Evolutionary conservation across 1,284 basidiomycete species (phyloP).

Genomic region (Xanthoconium separans): DNA sequence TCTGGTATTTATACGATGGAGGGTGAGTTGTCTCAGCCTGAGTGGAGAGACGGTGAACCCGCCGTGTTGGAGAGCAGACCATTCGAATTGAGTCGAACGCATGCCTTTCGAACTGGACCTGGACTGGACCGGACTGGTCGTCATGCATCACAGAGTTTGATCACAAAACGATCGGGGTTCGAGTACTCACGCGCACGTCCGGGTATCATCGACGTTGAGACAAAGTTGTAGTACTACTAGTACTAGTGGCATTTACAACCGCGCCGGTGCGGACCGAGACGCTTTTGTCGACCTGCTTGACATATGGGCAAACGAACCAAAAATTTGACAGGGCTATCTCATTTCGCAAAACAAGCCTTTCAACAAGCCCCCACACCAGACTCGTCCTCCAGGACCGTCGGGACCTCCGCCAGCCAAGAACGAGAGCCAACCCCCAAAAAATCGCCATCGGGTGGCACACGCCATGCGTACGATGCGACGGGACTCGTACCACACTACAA

Average conservation of each 20-base stretch:
- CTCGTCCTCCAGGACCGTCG: conserved; percentile 3
- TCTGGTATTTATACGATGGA: conserved; percentile 14
- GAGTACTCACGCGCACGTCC: neutral
- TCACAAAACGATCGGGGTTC: neutral
- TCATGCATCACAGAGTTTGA: neutral
- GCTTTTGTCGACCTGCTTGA: neutral
- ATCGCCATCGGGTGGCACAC: neutral
- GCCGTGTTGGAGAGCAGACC: conserved; percentile 8
- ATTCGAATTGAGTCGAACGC: neutral
- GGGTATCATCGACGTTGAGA: neutral
- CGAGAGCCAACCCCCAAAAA: neutral
- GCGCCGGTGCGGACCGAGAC: too few species aligned
- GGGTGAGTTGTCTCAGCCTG: neutral
- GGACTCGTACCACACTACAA: conserved; percentile 71
- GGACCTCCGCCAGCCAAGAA: neutral
- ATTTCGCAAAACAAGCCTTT: conserved; percentile 47
- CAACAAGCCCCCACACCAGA: conserved; percentile 18
- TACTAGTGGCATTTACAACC: too few species aligned
- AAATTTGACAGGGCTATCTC: conserved; percentile 50
- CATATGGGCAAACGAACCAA: conserved; percentile 41
- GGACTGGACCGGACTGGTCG: neutral
- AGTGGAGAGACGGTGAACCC: neutral
- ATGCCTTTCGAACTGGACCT: neutral
- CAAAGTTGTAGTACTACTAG: too few species aligned
- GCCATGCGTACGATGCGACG: conserved; percentile 56